These are phyloP conservation scores for Crithidia sp. DNA, from an alignment of 208 protist genomes.

Conservation along the genomic window DNA sequence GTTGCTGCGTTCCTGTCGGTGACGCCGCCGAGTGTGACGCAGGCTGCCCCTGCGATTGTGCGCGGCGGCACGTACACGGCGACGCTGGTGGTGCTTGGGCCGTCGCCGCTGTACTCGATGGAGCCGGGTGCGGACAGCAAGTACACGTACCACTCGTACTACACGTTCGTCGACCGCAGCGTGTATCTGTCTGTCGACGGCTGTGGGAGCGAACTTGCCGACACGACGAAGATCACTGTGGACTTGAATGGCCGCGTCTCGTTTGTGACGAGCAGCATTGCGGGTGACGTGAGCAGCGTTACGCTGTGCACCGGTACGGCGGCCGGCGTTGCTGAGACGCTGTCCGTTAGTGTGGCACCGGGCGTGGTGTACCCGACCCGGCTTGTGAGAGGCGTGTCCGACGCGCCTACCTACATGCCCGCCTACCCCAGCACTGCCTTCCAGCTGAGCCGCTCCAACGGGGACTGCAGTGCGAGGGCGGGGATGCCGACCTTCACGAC, in stretches of 20 bases:
- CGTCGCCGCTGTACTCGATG: constrained; percentile 63
- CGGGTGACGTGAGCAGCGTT: constrained; percentile 22
- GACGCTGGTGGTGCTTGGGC: constrained; percentile 37
- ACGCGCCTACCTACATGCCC: constrained; percentile 55
- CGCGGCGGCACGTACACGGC: constrained; percentile 41
- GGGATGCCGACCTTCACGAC: constrained; percentile 55
- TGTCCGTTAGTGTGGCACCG: constrained; percentile 37
- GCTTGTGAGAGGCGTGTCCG: constrained; percentile 41
- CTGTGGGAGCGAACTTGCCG: constrained; percentile 35
- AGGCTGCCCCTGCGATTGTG: constrained; percentile 50
- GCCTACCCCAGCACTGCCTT: constrained; percentile 43
- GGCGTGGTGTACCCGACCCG: constrained; percentile 48
- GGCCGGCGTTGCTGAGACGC: constrained; percentile 23
- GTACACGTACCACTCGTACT: constrained; percentile 43
- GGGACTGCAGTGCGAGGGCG: constrained; percentile 26
- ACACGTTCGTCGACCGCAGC: constrained; percentile 33
- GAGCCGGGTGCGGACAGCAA: constrained; percentile 40
- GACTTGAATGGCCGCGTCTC: constrained; percentile 21
- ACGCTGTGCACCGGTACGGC: constrained; percentile 51
- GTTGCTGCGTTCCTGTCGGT: constrained; percentile 57
- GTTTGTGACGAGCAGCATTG: constrained; percentile 33
- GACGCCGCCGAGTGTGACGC: constrained; percentile 41
- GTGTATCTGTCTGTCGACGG: constrained; percentile 56
- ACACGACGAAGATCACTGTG: constrained; percentile 20
- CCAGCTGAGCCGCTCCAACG: constrained; percentile 35